Conservation (phyloP, 495 filamentous ascomycete genomes). For the Astrothelium subdiscretum region DNA sequence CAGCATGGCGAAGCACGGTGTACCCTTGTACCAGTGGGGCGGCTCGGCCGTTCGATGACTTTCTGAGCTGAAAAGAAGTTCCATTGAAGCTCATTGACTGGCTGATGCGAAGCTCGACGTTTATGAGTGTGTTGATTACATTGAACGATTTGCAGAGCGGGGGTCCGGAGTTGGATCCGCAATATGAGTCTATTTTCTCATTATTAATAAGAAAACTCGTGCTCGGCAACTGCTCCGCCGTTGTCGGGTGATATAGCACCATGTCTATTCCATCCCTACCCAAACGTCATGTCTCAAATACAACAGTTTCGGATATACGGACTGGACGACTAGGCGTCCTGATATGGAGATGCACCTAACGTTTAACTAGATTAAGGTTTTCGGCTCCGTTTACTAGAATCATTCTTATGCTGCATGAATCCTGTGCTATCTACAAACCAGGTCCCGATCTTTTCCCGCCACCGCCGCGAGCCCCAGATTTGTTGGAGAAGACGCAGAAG, state of each 20-base stretch:
- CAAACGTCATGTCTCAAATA: not conserved
- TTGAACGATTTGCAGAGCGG: not conserved
- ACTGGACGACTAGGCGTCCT: not conserved
- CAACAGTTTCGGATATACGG: not conserved
- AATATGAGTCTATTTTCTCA: not conserved
- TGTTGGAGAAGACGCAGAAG: not conserved
- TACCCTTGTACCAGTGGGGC: too few species aligned
- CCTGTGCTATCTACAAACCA: not conserved
- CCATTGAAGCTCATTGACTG: not conserved
- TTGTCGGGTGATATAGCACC: not conserved
- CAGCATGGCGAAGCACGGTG: too few species aligned
- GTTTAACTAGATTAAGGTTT: not conserved
- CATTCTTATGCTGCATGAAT: not conserved
- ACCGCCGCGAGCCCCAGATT: not conserved
- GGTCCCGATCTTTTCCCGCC: not conserved
- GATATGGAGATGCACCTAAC: not conserved
- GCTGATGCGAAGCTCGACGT: not conserved
- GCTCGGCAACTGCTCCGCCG: not conserved
- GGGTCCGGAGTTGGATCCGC: not conserved
- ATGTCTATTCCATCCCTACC: too few species aligned
- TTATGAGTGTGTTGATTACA: not conserved
- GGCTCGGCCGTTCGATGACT: not conserved
- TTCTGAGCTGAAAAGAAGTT: too few species aligned
- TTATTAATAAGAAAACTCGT: not conserved
- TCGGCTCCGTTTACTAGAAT: not conserved